Base-by-base conservation (phyloP, 371 early-diverging fungal species). In the Mortierella sp. region DNA sequence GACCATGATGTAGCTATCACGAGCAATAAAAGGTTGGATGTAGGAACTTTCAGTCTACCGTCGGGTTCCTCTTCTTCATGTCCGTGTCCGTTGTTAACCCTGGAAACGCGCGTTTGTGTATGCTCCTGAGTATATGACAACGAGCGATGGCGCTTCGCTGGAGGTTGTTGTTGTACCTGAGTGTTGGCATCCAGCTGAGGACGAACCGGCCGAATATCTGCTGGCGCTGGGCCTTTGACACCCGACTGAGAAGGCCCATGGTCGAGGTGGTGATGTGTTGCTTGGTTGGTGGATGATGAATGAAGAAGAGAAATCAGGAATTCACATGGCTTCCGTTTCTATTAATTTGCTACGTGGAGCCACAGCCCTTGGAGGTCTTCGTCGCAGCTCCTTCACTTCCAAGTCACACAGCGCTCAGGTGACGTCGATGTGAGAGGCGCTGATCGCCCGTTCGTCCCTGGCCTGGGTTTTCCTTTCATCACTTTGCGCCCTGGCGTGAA, bases 1-100 rank as follows among this genome's bases (percentile, higher is more conserved):
- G 67, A 90, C 91, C 55, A 93, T 81, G 14, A 89, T 34, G 55
- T 90, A 76, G 75, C 93, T 82, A 77, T n/a, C 2, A 6, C 28
- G 40, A 70, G 26, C 24, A 4, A n/a, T 6, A 69, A 43, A 2
- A 26, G n/a, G 71, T 46, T 44, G 48, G 44, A 16, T 31, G 16
- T 3, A 0, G 64, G 24, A 0, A 61, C 8, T 67, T 24, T 67
- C 67, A 67, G 67, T 67, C 61, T 37, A 24, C 40, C 40, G 34
- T 21, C 6, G 61, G 19, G 54, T 21, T 37, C 21, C 37, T 37
- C 21, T 61, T 13, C 34, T 34, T 4, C 5, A n/a, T 50, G 24
- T 6, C 34, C 21, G 34, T 16, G 16, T 34, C 24, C 11, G 40
- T 8, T 16, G 61, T 34, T 6, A 61, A 16, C 50, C 24, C 5